Evolutionary conservation across 768 basidiomycete species (phyloP).

Genomic region (Auricularia auricula-judae): DNA sequence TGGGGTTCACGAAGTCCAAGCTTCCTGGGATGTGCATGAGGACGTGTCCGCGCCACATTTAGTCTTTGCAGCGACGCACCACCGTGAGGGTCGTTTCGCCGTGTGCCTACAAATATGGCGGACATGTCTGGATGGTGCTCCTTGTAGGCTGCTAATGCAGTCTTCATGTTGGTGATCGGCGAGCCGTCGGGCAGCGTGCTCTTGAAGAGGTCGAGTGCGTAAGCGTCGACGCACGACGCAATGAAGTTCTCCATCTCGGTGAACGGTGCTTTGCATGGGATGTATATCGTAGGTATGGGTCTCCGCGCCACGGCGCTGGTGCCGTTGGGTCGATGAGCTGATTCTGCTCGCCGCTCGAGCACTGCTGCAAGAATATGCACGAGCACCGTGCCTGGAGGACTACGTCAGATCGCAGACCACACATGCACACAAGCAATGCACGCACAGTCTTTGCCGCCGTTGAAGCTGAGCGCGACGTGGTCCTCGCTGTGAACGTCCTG

Average conservation of each 20-base stretch:
- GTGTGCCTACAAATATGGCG: constrained; percentile 82
- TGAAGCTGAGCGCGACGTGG: constrained; percentile 82
- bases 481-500: constrained; percentile 38
- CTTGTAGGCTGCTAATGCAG: constrained; percentile 67
- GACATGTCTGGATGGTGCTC: constrained; percentile 49
- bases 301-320: constrained; percentile 21
- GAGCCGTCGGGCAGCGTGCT: constrained; percentile 29
- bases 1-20: constrained; percentile 64
- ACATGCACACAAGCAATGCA: constrained; percentile 8
- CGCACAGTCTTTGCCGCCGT: constrained; percentile 97
- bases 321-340: constrained; percentile 6
- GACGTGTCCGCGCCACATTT: neutral
- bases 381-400: constrained; percentile 73
- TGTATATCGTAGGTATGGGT: constrained; percentile 68
- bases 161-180: constrained; percentile 48
- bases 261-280: constrained; percentile 86
- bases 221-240: constrained; percentile 41
- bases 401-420: neutral
- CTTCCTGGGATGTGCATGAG: constrained; percentile 34
- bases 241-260: constrained; percentile 78
- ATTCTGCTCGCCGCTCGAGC: constrained; percentile 32
- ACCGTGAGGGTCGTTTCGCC: constrained; percentile 87
- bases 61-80: constrained; percentile 38
- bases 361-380: constrained; percentile 78
- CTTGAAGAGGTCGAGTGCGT: constrained; percentile 63